Evolutionary conservation across 306 rosid genomes (phyloP).

Genomic region (Ormosia semicastrata): DNA sequence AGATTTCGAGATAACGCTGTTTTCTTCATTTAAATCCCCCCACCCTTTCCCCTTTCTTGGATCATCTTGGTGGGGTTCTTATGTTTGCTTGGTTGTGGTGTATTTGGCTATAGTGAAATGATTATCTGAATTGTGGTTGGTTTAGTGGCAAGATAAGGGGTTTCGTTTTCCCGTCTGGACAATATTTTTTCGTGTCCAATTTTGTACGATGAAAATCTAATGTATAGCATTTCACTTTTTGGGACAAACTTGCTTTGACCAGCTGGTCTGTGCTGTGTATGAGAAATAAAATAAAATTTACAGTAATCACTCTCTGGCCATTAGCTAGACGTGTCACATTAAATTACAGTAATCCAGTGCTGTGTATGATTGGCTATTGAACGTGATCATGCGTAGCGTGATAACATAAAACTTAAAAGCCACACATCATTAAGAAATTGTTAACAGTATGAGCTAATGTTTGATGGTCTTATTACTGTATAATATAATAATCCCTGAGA

Average conservation of each 20-base stretch:
- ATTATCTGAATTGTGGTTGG: background rate
- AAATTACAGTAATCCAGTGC: background rate
- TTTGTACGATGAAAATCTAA: constrained; percentile 13
- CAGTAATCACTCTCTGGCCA: background rate
- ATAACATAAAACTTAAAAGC: background rate
- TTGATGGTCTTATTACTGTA: background rate
- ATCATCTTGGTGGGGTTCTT: background rate
- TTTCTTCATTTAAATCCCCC: background rate
- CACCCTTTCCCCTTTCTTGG: background rate
- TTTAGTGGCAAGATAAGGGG: background rate
- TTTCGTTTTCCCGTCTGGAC: background rate
- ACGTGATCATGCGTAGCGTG: background rate
- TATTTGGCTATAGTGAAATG: background rate
- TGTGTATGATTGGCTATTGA: too few species aligned
- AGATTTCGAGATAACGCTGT: constrained; percentile 28
- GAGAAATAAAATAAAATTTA: background rate
- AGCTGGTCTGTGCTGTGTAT: background rate
- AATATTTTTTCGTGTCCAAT: constrained; percentile 23
- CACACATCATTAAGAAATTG: background rate
- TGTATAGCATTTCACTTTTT: background rate
- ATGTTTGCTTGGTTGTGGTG: background rate
- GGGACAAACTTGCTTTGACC: background rate
- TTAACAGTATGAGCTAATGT: background rate
- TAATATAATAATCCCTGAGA: constrained; percentile 4
- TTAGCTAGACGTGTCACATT: background rate